Percentiles rank a stretch among this genome's conserved stretches.
Evolutionary conservation across 1,284 basidiomycete species (phyloP).

Genomic region (Paramarasmius palmivorus): DNA sequence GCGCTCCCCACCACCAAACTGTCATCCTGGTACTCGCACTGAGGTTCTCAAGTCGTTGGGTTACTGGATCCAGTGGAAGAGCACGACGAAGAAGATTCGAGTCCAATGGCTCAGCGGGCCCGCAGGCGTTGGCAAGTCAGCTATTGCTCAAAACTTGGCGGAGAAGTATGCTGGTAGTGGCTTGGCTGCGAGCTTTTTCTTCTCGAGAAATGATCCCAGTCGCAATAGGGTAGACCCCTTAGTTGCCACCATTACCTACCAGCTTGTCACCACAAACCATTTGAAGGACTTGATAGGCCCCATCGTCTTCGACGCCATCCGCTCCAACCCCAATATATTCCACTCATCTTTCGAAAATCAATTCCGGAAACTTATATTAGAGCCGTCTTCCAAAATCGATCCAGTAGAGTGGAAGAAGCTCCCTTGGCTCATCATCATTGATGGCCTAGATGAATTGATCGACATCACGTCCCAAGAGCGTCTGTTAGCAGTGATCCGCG

Average conservation of each 20-base stretch:
- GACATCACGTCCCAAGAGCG: not conserved
- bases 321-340: not conserved
- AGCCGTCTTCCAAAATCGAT: not conserved
- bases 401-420: not conserved
- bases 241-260: too few species aligned
- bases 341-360: not conserved
- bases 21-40: constrained; percentile 7
- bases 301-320: not conserved
- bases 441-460: not conserved
- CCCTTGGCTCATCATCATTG: not conserved
- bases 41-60: not conserved
- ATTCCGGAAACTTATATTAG: not conserved
- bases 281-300: not conserved
- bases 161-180: too few species aligned
- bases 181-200: too few species aligned
- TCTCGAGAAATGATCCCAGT: too few species aligned
- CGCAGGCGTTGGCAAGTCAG: too few species aligned
- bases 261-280: not conserved
- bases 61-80: not conserved
- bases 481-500: not conserved
- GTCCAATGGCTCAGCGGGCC: too few species aligned
- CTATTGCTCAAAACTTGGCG: too few species aligned
- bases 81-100: too few species aligned
- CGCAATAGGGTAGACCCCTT: too few species aligned
- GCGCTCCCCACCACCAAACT: constrained; percentile 1